phyloP scores from a whole-genome alignment of 2,329 filamentous ascomycete genomes.

The Trichoderma harzianum region DNA sequence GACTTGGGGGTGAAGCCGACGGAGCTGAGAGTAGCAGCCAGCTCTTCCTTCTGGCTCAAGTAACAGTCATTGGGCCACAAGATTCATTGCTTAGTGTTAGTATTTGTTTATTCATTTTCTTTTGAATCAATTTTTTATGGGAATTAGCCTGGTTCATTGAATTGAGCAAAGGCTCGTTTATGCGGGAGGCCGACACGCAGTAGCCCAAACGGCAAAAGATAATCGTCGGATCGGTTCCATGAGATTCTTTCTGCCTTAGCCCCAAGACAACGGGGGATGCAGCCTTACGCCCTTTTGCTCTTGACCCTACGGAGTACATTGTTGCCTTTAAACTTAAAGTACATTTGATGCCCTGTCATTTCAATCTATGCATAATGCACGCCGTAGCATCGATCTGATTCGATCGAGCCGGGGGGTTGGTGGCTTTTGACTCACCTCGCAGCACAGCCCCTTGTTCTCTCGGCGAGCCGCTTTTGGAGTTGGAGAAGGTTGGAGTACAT shows the following conservation, averaged over 20 bases:
- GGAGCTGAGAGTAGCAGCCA: not conserved
- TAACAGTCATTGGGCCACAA: not conserved
- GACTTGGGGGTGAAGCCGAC: not conserved
- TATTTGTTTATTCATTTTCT: not conserved
- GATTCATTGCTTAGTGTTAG: not conserved
- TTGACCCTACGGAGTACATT: not conserved
- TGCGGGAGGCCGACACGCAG: not conserved
- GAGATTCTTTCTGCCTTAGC: not conserved
- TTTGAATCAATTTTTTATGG: not conserved
- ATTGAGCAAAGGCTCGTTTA: not conserved
- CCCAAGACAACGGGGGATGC: not conserved
- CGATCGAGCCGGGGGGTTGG: not conserved
- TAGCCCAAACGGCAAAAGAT: not conserved
- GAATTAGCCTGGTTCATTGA: not conserved
- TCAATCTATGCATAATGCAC: not conserved
- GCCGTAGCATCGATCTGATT: not conserved
- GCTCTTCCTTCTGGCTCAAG: not conserved
- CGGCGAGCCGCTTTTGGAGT: not conserved
- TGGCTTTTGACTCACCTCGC: not conserved
- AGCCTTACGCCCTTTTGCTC: conserved; percentile 9
- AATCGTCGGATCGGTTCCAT: not conserved
- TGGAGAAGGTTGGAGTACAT: not conserved
- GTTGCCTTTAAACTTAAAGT: not conserved
- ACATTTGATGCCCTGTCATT: not conserved
- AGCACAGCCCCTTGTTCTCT: not conserved